Conservation (phyloP, 148 eudicot genomes). For the Salicornia ramosissima region DNA sequence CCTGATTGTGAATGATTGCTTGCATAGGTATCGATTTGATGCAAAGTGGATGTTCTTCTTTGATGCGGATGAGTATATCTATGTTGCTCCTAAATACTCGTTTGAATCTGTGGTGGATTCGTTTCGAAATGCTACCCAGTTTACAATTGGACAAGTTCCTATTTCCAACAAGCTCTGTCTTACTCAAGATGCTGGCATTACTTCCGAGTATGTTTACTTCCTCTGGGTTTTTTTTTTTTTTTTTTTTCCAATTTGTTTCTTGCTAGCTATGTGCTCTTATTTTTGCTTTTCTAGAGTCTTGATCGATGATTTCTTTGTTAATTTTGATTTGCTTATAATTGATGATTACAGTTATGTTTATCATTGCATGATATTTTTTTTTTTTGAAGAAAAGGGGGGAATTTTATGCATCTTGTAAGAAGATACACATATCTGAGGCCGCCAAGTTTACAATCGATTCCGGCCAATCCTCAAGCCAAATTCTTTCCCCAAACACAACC, state of each 20-base stretch:
- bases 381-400: too few species aligned
- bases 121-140: constrained; percentile 40
- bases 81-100: not conserved
- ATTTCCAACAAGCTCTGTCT: constrained; percentile 63
- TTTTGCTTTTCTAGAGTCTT: too few species aligned
- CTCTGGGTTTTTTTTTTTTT: not conserved
- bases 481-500: too few species aligned
- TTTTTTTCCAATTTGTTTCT: not conserved
- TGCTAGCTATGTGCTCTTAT: not conserved
- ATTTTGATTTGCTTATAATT: too few species aligned
- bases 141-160: constrained; percentile 60
- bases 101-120: constrained; percentile 34
- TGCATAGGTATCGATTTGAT: not conserved
- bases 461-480: too few species aligned
- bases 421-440: too few species aligned
- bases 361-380: too few species aligned
- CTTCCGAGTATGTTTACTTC: constrained; percentile 35
- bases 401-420: too few species aligned
- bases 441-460: too few species aligned
- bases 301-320: too few species aligned
- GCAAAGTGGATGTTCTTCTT: constrained; percentile 6
- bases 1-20: not conserved
- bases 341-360: too few species aligned
- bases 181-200: constrained; percentile 36
- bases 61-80: constrained; percentile 4